Base-by-base conservation (phyloP, 768 basidiomycete genomes). In the Leucosporidium creatinivorum region DNA sequence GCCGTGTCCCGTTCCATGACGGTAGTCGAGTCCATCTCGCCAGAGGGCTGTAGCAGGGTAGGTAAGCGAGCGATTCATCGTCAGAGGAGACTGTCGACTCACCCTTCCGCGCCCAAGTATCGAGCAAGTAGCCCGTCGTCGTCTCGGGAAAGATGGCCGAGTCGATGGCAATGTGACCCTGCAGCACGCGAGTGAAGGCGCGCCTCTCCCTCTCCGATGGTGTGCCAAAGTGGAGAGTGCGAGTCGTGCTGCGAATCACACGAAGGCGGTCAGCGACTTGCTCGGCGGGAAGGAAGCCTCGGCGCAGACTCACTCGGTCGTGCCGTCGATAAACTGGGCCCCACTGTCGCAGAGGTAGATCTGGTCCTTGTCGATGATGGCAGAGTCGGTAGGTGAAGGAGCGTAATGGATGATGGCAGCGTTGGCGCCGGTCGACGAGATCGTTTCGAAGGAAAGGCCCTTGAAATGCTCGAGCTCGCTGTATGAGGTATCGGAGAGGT, bases 381-480 rank as follows among this genome's bases (percentile, higher is more conserved):
- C 87, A 73, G 87, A 89, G 69, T 87, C 84, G 10, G 81, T 79
- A 19, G 86, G 84, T 59, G 89, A 85, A 13, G 94, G 93, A 4
- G 82, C 81, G 78, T 99, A 99, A 76, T 98, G 94, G 56, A 99
- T 94, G 75, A 99, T 88, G 28, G 92, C 91, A 88, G 62, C 92
- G 76, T 98, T 98, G 0, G 93, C 86, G 0, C 94, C 94, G 8
- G 89, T 86, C 0, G 90, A 88, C 1, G 93, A 96, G 63, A 99
- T 98, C 0, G 96, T 96, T 0, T 84, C 78, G 77, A 99, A 99
- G 3, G 91, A 93, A 19, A 93, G 79, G 0, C 94, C 94, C 71
- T 84, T 86, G 83, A 91, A 99, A 58, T 86, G 75, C 33, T 85
- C 84, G 28, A 89, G 82, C 75, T 92, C 85, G 13, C 91, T 93